Evolutionary conservation across 2,329 filamentous ascomycete genomes (phyloP), one percentile per base, ranked within the genome.

Genomic region (Cadophora gregata): DNA sequence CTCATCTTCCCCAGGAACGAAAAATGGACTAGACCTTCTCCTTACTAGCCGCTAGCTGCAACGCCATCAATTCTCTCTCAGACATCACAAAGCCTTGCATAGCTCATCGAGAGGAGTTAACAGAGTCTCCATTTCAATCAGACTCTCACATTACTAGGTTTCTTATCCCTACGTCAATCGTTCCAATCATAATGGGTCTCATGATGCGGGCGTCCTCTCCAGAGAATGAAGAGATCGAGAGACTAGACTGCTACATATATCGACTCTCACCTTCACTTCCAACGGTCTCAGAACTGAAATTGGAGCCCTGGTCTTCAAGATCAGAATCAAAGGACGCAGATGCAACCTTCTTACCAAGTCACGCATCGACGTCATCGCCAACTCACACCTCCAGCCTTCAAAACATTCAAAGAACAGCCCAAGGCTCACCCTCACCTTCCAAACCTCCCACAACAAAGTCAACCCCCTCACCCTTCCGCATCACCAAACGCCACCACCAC

Each of bases 121-220:
- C 19, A 47, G 3, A n/a, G 4, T 21, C 4, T 47, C 42, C 6
- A 42, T 19, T 1, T 16, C 38, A 12, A 42, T 42, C 42, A n/a
- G 6, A 21, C n/a, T 7, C 2, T 21, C 4, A 2, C n/a, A 8
- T 47, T 2, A 16, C 42, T 9, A 53, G 6, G 1, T 31, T 8
- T 12, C 9, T 25, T 12, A 25, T 24, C 47, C 3, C 6, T 31
- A 29, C 14, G 25, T 31, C 14, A 19, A 19, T 7, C 14, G 3
- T 9, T 19, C 19, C 27, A 31, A 16, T 31, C 50, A 53, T 6
- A 0, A 53, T 53, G 50, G 50, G 50, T n/a, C 16, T 53, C 12
- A 53, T 31, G 50, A 53, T 53, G 50, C 27, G 50, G 12, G 50
- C 50, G 19, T n/a, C 50, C 19, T 51, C 48, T 24, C 14, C 48